Conservation (phyloP, 202 grass and related monocot species). For the Bolboschoenoplectus hybrid region DNA sequence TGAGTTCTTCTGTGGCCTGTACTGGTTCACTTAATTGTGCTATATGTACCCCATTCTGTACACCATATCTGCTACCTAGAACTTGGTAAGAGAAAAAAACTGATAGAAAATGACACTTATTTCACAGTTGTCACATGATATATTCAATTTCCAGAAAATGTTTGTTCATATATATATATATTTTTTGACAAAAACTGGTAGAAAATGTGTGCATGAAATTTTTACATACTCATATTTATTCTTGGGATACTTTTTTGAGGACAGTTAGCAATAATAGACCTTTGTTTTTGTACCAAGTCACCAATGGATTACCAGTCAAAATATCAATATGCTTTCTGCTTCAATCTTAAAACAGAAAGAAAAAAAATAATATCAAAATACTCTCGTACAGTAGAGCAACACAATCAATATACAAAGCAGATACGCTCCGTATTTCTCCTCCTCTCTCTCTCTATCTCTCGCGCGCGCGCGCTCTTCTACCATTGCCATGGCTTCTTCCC, state of each 20-base stretch:
- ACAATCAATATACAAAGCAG: not conserved
- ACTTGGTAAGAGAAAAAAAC: too few species aligned
- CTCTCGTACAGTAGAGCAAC: not conserved
- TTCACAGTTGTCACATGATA: too few species aligned
- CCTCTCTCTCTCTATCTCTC: not conserved
- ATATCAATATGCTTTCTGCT: not conserved
- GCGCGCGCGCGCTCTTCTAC: not conserved
- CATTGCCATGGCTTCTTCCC: slow-evolving; percentile 33
- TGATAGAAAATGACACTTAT: too few species aligned
- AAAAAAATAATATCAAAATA: not conserved
- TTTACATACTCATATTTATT: not conserved
- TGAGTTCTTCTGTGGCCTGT: not conserved
- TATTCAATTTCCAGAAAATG: not conserved
- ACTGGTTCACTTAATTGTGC: not conserved
- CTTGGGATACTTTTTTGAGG: not conserved
- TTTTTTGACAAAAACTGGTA: not conserved
- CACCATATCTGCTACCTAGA: not conserved
- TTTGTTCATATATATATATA: not conserved
- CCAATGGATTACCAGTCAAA: not conserved
- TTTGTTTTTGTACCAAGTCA: not conserved
- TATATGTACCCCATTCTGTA: not conserved
- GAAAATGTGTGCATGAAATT: not conserved
- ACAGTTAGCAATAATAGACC: not conserved
- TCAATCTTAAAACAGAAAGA: not conserved
- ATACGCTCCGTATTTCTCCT: not conserved